These are phyloP conservation scores for Biscogniauxia sp. DNA, from an alignment of 2,329 filamentous ascomycete species.

Conservation along the genomic window DNA sequence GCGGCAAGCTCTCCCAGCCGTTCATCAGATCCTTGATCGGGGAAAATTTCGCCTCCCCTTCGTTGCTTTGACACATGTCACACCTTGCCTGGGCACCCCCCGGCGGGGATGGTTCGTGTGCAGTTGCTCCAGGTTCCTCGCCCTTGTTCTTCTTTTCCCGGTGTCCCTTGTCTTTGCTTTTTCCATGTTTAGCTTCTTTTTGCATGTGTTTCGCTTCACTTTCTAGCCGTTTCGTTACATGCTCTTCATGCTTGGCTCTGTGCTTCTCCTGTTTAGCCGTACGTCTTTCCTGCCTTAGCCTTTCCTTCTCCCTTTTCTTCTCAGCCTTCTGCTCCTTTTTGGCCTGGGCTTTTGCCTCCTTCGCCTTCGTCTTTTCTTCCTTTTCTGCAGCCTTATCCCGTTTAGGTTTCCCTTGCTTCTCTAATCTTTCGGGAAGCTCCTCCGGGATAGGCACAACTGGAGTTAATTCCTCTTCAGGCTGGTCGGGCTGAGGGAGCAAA, in stretches of 20 bases:
- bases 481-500: neutral
- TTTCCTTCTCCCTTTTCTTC: conserved; percentile 21
- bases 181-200: conserved; percentile 3
- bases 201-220: conserved; percentile 8
- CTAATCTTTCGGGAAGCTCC: neutral
- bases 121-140: conserved; percentile 2
- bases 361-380: conserved; percentile 17
- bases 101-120: neutral
- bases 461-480: neutral
- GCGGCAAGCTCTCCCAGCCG: conserved; percentile 18
- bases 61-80: conserved; percentile 17
- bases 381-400: conserved; percentile 13
- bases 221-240: conserved; percentile 4
- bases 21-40: conserved; percentile 7
- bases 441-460: neutral
- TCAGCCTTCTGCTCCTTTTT: conserved; percentile 17
- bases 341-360: conserved; percentile 13
- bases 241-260: conserved; percentile 4
- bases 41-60: conserved; percentile 8
- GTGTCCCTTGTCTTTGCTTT: conserved; percentile 14
- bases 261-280: conserved; percentile 10
- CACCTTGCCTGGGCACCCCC: conserved; percentile 16
- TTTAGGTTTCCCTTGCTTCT: neutral
- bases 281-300: conserved; percentile 10
- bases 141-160: conserved; percentile 16